These are phyloP conservation scores for Wickerhamomyces chambardii DNA, from an alignment of 805 yeast species.

Conservation along the genomic window DNA sequence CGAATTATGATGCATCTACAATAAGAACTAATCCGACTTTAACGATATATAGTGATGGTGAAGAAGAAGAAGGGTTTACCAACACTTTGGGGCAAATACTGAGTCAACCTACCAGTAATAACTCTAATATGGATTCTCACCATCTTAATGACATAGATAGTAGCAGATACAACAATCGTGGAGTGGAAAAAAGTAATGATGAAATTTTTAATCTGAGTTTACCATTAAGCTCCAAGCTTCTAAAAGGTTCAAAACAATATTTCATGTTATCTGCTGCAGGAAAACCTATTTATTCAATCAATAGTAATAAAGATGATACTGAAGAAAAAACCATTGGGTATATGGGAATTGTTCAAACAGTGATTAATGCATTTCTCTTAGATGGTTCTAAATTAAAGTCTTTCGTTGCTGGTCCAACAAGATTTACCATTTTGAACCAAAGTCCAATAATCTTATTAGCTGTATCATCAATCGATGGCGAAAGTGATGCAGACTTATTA, in stretches of 20 bases:
- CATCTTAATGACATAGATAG: no score
- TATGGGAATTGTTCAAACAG: constrained; percentile 75
- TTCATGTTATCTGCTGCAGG: constrained; percentile 80
- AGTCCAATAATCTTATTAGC: constrained; percentile 72
- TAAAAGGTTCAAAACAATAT: constrained; percentile 45
- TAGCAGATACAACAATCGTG: no score
- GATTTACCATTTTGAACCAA: constrained; percentile 51
- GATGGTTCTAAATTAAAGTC: constrained; percentile 29
- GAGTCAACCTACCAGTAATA: constrained; percentile 6
- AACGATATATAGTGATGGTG: constrained; percentile 18
- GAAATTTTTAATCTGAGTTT: no score
- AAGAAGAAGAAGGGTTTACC: constrained; percentile 7
- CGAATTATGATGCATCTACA: constrained; percentile 6
- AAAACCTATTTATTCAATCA: constrained; percentile 73
- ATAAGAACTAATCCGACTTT: constrained; percentile 19
- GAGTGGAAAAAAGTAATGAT: no score
- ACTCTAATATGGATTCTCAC: no score
- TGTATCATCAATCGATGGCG: constrained; percentile 47
- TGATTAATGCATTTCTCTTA: constrained; percentile 59
- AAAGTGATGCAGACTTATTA: constrained; percentile 38
- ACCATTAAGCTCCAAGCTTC: background rate
- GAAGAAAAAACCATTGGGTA: constrained; percentile 61
- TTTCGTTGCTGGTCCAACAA: constrained; percentile 40
- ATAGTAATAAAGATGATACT: constrained; percentile 37
- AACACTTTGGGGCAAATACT: constrained; percentile 16